Percentiles rank a stretch among this genome's conserved stretches.
Conservation (phyloP, 2,329 filamentous ascomycete genomes). For the Cadophora sp. region DNA sequence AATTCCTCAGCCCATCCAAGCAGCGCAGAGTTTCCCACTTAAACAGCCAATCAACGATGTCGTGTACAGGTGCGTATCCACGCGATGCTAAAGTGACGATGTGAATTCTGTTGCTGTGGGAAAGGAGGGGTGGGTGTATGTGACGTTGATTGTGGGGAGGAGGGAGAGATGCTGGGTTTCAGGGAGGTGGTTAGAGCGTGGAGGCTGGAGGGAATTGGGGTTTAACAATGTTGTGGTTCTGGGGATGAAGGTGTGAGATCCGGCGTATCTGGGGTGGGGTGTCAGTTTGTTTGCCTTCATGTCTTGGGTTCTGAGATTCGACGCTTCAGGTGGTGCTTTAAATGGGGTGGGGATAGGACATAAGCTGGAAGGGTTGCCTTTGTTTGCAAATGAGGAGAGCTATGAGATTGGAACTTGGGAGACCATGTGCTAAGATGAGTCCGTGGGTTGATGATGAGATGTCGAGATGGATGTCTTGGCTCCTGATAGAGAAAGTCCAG, state of each 20-base stretch:
- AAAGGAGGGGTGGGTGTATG: not conserved
- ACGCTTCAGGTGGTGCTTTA: not conserved
- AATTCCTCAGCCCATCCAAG: not conserved
- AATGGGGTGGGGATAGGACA: too few species aligned
- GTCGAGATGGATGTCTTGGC: slow-evolving; percentile 9
- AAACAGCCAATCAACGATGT: not conserved
- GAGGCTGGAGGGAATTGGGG: not conserved
- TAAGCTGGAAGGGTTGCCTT: not conserved
- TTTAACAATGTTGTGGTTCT: not conserved
- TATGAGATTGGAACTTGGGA: not conserved
- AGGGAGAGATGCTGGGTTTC: not conserved
- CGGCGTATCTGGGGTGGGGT: not conserved
- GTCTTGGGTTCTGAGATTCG: not conserved
- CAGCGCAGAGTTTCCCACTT: not conserved
- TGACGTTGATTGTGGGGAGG: not conserved
- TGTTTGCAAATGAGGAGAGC: not conserved
- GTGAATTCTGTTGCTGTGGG: not conserved
- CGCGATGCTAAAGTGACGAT: not conserved
- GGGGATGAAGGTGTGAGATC: not conserved
- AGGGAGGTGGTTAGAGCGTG: not conserved
- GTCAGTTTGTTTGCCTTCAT: not conserved
- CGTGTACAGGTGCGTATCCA: not conserved
- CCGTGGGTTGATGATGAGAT: not conserved
- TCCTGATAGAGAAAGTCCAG: not conserved
- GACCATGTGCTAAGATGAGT: not conserved